Evolutionary conservation across 2,329 filamentous ascomycete species (phyloP), one percentile per base, ranked within the genome.

Genomic region (Ambrosiella cleistominuta): DNA sequence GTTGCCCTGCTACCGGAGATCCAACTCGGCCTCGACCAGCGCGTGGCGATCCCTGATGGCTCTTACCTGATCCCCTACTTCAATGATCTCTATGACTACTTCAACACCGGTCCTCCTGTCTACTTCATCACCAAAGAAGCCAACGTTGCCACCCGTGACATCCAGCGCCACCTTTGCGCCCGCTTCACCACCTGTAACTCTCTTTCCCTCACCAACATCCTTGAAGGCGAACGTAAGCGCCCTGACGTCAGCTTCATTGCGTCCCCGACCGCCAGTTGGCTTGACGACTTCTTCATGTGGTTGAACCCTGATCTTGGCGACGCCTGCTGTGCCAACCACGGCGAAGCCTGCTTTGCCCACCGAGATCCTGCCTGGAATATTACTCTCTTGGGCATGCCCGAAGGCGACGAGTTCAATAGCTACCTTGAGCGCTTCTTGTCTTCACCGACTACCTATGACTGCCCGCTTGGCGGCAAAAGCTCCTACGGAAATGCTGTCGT

Each of bases 31-130:
- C 75, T 98, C 36, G 93, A 98, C 66, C 93, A 98, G 71, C 83
- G 93, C 15, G 91, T 96, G 57, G 93, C 93, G 9, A 86, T 98
- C 60, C 93, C 93, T 0, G 87, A 86, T 63, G 90, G 88, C 65
- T 97, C 91, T 1, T 98, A 98, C 68, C 75, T 98, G 55, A 95
- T 98, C 62, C 81, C 86, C 8, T 98, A 95, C 70, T 98, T 98
- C 71, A 89, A 97, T 66, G 93, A 98, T 67, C 74, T 98, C 37
- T 95, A 96, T 68, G 82, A 82, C 61, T 98, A 98, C 68, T 85
- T 97, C 64, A 86, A 90, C 61, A 83, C 83, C 13, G 94, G 93
- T 0, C 91, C 93, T 54, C 93, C 93, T 0, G 89, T 98, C 7
- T 98, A 97, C 69, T 98, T 98, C 68, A 88, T 98, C 51, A 88